A percentile compares a stretch with the other conserved stretches of the same genome.
Conservation (phyloP, 768 basidiomycete genomes). For the Inosperma sp. region DNA sequence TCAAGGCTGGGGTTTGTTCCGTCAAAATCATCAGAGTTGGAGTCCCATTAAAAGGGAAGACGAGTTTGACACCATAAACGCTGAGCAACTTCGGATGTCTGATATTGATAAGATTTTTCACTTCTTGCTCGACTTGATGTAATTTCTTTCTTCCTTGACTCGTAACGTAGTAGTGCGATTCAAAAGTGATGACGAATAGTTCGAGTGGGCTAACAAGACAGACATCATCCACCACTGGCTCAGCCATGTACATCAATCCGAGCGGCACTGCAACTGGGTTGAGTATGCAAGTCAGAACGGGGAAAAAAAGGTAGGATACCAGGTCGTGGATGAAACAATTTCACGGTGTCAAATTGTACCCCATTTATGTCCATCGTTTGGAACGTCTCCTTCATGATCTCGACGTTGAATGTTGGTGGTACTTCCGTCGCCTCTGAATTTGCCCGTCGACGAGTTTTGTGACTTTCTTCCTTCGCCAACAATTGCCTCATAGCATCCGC, state of each 20-base stretch:
- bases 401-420: conserved; percentile 35
- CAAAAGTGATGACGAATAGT: conserved; percentile 61
- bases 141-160: conserved; percentile 72
- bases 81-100: conserved; percentile 63
- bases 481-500: conserved; percentile 60
- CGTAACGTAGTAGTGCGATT: conserved; percentile 62
- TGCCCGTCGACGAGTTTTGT: conserved; percentile 56
- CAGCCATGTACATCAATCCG: conserved; percentile 66
- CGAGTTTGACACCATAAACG: conserved; percentile 63
- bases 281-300: not conserved
- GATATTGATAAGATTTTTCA: conserved; percentile 53
- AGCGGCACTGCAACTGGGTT: conserved; percentile 43
- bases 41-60: conserved; percentile 43
- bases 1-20: conserved; percentile 66
- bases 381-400: conserved; percentile 61
- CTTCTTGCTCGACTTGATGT: conserved; percentile 59
- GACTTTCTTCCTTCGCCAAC: conserved; percentile 48
- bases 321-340: conserved; percentile 65
- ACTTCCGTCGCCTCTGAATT: conserved; percentile 70
- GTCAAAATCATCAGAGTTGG: conserved; percentile 61
- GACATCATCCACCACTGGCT: conserved; percentile 67
- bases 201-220: conserved; percentile 57
- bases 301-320: conserved; percentile 41
- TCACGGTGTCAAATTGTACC: conserved; percentile 58
- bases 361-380: conserved; percentile 55